phyloP scores from a whole-genome alignment of 2,329 filamentous ascomycete species.

The Neurospora crassa region DNA sequence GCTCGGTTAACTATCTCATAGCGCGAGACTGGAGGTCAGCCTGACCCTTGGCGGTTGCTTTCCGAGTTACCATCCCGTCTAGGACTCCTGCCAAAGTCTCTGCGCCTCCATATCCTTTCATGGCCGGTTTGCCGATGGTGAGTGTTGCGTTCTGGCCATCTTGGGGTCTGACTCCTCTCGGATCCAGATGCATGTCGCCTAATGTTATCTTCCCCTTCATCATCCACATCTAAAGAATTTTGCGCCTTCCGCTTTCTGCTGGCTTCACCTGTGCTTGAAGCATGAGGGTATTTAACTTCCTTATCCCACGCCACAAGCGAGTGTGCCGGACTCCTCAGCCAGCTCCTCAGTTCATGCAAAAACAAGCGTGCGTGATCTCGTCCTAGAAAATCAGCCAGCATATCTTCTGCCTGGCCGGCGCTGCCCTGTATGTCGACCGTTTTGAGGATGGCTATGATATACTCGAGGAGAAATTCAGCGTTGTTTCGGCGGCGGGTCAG shows the following conservation, averaged over 20 bases:
- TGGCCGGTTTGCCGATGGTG: not conserved
- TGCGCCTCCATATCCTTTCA: not conserved
- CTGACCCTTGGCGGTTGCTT: not conserved
- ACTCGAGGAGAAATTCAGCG: conserved; percentile 77
- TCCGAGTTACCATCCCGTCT: not conserved
- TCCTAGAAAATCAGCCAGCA: conserved; percentile 71
- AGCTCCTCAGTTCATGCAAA: conserved; percentile 75
- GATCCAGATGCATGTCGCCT: not conserved
- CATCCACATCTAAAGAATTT: not conserved
- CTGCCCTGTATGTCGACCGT: conserved; percentile 74
- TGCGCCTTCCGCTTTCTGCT: not conserved
- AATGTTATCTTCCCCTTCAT: not conserved
- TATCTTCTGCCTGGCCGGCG: conserved; percentile 66
- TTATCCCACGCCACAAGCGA: conserved; percentile 71
- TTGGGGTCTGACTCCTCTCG: not conserved
- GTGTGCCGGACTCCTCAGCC: conserved; percentile 70
- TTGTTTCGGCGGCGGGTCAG: conserved; percentile 48
- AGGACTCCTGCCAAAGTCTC: not conserved
- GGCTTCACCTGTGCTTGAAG: not conserved
- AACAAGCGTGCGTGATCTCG: conserved; percentile 64
- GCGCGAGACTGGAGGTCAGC: not conserved
- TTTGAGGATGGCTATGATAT: conserved; percentile 74
- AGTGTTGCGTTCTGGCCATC: not conserved
- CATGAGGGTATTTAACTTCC: conserved; percentile 57
- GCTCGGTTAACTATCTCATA: not conserved